A percentile compares a stretch with the other conserved stretches of the same genome.
Conservation (phyloP, 2,329 filamentous ascomycete genomes). For the Curvularia eragrostidis region DNA sequence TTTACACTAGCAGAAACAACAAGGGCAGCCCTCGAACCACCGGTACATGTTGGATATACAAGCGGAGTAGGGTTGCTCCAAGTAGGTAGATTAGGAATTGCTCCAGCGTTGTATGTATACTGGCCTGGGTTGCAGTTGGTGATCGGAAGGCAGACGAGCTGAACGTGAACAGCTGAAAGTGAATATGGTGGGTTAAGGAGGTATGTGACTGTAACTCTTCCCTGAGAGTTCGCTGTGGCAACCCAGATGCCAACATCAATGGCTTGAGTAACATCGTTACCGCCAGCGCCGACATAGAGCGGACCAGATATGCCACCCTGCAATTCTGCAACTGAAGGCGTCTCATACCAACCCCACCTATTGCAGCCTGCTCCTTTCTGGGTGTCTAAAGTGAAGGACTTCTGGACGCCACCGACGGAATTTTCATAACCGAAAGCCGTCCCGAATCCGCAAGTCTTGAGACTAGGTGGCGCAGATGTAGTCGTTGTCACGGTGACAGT, state of each 20-base stretch:
- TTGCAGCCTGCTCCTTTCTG: neutral
- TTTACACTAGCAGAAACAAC: neutral
- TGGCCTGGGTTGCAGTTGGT: neutral
- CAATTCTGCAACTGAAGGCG: conserved; percentile 1
- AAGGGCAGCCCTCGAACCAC: neutral
- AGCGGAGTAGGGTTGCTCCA: conserved; percentile 3
- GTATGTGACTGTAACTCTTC: conserved; percentile 2
- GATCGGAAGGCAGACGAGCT: neutral
- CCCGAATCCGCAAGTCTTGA: conserved; percentile 1
- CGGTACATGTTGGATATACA: neutral
- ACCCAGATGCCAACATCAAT: neutral
- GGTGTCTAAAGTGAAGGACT: neutral
- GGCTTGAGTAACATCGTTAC: neutral
- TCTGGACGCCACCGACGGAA: neutral
- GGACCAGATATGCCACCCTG: conserved; percentile 1
- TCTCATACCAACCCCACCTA: conserved; percentile 2
- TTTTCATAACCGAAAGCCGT: neutral
- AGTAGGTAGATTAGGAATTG: neutral
- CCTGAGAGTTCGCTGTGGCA: neutral
- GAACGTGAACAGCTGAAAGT: conserved; percentile 1
- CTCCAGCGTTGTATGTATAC: neutral
- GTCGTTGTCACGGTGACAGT: conserved; percentile 1
- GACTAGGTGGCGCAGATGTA: conserved; percentile 1
- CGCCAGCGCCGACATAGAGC: conserved; percentile 1
- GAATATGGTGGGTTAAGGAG: conserved; percentile 1